These are phyloP conservation scores for Saturnispora besseyi DNA, from an alignment of 805 yeast species.

Conservation along the genomic window DNA sequence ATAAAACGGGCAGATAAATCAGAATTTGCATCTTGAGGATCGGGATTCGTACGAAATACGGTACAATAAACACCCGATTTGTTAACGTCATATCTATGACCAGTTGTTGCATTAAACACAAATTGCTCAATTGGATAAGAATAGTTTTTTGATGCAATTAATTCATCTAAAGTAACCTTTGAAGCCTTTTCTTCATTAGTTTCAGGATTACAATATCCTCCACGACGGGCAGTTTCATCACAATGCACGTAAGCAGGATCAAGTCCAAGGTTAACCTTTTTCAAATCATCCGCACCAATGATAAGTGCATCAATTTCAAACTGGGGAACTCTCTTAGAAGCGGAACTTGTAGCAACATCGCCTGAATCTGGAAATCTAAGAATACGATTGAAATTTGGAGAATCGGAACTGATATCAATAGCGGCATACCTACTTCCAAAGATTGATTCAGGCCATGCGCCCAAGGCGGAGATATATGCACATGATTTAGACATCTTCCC, in stretches of 20 bases:
- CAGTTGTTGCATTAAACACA: neutral
- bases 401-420: neutral
- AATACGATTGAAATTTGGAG: neutral
- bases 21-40: neutral
- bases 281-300: too few relatives aligned
- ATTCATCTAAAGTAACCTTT: neutral
- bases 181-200: neutral
- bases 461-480: neutral
- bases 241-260: neutral
- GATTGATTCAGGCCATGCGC: neutral
- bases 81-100: neutral
- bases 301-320: neutral
- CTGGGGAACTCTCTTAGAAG: neutral
- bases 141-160: neutral
- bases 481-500: neutral
- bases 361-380: neutral
- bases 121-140: slow-evolving; percentile 7
- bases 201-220: neutral
- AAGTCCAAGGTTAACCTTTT: neutral
- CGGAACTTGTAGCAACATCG: neutral
- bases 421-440: neutral
- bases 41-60: neutral
- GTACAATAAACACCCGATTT: neutral
- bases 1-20: neutral
- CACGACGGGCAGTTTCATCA: neutral